Percentiles rank a stretch among this genome's conserved stretches.
Evolutionary conservation across 164 flowering plant species (phyloP).

Genomic region (Nymphaea thermarum): DNA sequence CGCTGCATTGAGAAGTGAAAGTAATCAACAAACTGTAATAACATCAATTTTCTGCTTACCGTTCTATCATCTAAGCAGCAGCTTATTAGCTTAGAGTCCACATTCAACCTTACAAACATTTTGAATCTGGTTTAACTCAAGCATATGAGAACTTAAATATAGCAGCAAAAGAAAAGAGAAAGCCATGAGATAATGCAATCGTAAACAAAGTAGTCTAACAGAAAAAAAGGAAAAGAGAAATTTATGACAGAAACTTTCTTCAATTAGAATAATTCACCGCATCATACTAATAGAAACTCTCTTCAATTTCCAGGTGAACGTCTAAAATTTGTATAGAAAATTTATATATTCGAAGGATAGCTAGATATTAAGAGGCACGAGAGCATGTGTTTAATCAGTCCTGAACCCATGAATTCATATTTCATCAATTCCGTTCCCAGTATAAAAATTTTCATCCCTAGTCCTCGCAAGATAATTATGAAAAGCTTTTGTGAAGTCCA

Average conservation of each 20-base stretch:
- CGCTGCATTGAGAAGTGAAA: neutral
- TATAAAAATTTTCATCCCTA: no score
- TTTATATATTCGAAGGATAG: no score
- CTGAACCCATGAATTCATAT: no score
- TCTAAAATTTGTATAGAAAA: neutral
- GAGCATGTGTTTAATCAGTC: neutral
- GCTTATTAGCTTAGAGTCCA: neutral
- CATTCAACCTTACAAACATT: no score
- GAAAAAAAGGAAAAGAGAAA: neutral
- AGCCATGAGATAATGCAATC: neutral
- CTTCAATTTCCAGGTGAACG: neutral
- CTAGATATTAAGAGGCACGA: no score
- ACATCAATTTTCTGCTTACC: neutral
- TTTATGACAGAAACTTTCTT: no score
- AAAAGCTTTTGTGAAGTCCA: no score
- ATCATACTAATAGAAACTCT: no score
- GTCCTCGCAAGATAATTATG: no score
- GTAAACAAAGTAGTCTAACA: neutral
- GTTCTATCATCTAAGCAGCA: neutral
- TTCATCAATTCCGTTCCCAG: no score
- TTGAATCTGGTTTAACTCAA: neutral
- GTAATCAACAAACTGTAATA: neutral
- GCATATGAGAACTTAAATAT: neutral
- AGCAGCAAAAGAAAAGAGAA: neutral
- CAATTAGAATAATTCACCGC: no score